Evolutionary conservation across 2,329 filamentous ascomycete species (phyloP).

Genomic region (Celoporthe dispersa): DNA sequence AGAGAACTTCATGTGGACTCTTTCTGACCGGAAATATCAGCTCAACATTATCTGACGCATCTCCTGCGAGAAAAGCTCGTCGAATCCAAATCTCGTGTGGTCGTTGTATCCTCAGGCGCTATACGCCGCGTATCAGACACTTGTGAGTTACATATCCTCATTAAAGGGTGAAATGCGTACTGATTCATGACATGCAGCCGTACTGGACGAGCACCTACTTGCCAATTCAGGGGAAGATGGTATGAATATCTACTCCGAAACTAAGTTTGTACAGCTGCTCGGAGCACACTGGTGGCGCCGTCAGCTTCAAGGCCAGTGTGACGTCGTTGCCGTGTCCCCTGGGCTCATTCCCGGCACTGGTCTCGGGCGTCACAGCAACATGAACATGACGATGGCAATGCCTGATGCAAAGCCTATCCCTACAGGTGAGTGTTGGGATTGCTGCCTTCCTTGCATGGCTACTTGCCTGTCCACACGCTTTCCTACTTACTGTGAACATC

Average conservation of each 20-base stretch:
- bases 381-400: slow-evolving; percentile 39
- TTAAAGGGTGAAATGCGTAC: neutral
- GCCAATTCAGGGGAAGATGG: slow-evolving; percentile 42
- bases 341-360: slow-evolving; percentile 56
- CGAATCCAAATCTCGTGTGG: slow-evolving; percentile 50
- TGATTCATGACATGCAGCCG: slow-evolving; percentile 34
- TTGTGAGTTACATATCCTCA: slow-evolving; percentile 34
- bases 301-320: slow-evolving; percentile 48
- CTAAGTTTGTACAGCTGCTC: slow-evolving; percentile 57
- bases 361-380: slow-evolving; percentile 40
- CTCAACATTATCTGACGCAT: slow-evolving; percentile 58
- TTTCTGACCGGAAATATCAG: slow-evolving; percentile 37
- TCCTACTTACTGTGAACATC: neutral
- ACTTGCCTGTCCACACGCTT: neutral
- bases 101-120: slow-evolving; percentile 57
- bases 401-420: slow-evolving; percentile 53
- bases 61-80: slow-evolving; percentile 53
- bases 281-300: slow-evolving; percentile 61
- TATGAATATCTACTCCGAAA: slow-evolving; percentile 44
- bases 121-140: slow-evolving; percentile 46
- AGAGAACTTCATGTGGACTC: neutral
- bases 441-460: no score
- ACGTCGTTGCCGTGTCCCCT: slow-evolving; percentile 57
- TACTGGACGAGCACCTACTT: slow-evolving; percentile 45
- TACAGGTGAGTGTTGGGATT: slow-evolving; percentile 43